phyloP scores from a whole-genome alignment of 1,284 basidiomycete species.

The Ustilago loliicola region DNA sequence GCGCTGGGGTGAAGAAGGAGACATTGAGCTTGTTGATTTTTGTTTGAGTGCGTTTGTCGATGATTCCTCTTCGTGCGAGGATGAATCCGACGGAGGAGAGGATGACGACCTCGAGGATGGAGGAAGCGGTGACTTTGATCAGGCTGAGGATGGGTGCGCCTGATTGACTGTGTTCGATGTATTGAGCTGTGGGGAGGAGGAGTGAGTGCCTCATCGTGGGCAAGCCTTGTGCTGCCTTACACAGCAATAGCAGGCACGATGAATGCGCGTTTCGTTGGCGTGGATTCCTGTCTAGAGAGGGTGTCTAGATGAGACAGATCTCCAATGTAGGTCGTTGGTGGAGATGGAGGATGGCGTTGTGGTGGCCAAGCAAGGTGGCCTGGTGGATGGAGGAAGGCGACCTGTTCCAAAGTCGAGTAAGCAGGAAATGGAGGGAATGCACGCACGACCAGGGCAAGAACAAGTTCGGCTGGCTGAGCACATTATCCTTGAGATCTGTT shows the following conservation, averaged over 20 bases:
- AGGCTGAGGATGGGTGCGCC: constrained; percentile 58
- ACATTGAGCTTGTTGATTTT: constrained; percentile 77
- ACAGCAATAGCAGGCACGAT: too few relatives aligned
- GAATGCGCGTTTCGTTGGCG: background rate
- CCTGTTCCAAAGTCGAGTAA: background rate
- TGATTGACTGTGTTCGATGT: constrained; percentile 44
- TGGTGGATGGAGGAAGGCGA: background rate
- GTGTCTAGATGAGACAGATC: background rate
- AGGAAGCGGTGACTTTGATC: constrained; percentile 71
- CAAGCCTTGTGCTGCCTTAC: background rate
- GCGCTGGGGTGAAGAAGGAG: constrained; percentile 89
- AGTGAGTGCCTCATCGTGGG: constrained; percentile 39
- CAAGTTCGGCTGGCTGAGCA: background rate
- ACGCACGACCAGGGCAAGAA: constrained; percentile 10
- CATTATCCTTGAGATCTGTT: background rate
- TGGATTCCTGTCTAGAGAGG: background rate
- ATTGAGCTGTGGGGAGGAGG: constrained; percentile 39
- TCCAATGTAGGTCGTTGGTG: background rate
- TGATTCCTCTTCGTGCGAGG: constrained; percentile 82
- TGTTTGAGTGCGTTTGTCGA: constrained; percentile 90
- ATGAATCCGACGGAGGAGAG: constrained; percentile 87
- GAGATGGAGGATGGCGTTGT: background rate
- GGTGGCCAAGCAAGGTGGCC: background rate
- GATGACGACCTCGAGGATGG: constrained; percentile 88
- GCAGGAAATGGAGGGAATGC: background rate